Evolutionary conservation across 192 early-diverging fungal species (phyloP).

Genomic region (Backusella tarrabulga): DNA sequence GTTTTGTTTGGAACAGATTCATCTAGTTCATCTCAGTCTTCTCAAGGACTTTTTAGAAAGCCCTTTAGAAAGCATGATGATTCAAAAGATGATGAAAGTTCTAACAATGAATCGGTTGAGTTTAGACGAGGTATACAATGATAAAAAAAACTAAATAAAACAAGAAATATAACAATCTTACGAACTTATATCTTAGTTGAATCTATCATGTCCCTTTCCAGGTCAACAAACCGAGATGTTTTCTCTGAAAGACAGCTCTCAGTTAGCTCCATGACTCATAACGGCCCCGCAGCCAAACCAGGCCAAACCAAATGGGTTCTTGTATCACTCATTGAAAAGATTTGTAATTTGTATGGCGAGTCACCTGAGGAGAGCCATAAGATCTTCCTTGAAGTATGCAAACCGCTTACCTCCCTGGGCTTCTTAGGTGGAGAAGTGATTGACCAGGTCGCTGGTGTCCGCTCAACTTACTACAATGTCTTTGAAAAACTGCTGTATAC

Average conservation of each 20-base stretch:
- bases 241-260: background rate
- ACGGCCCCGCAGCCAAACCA: background rate
- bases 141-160: background rate
- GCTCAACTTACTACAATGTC: slow-evolving; percentile 79
- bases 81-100: background rate
- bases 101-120: background rate
- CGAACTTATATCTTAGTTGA: background rate
- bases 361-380: slow-evolving; percentile 77
- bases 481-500: slow-evolving; percentile 80
- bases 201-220: background rate
- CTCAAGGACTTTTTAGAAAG: background rate
- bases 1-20: slow-evolving; percentile 1
- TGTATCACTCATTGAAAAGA: slow-evolving; percentile 88
- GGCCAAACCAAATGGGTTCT: slow-evolving; percentile 76
- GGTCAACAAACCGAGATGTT: background rate
- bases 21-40: background rate
- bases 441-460: slow-evolving; percentile 71
- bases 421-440: slow-evolving; percentile 63
- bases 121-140: background rate
- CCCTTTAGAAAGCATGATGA: background rate
- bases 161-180: background rate
- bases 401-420: slow-evolving; percentile 81
- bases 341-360: slow-evolving; percentile 83
- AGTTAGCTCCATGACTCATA: background rate
- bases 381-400: slow-evolving; percentile 87